These are phyloP conservation scores for Albatrellus ellisii DNA, from an alignment of 768 basidiomycete genomes.

Conservation along the genomic window DNA sequence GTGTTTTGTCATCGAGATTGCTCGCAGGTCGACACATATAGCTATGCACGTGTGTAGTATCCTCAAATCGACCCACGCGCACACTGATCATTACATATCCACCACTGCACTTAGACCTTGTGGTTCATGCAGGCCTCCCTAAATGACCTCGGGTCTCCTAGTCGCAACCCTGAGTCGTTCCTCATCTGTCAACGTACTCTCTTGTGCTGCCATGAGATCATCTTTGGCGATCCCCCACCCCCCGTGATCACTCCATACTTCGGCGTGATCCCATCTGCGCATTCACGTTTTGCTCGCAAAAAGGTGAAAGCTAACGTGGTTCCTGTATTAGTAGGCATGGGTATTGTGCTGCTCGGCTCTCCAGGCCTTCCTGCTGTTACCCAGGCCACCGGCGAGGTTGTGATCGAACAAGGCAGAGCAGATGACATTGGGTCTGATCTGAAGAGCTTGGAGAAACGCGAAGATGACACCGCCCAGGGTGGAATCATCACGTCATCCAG, in stretches of 20 bases:
- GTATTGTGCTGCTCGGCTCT: constrained; percentile 62
- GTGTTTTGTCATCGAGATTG: constrained; percentile 81
- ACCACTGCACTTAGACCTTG: constrained; percentile 51
- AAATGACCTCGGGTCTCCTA: constrained; percentile 52
- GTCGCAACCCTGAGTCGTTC: constrained; percentile 65
- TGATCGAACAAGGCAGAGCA: constrained; percentile 78
- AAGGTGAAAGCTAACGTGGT: constrained; percentile 63
- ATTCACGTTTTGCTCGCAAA: constrained; percentile 35
- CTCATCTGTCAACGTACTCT: constrained; percentile 84
- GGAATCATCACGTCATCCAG: constrained; percentile 12
- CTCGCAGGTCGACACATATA: constrained; percentile 86
- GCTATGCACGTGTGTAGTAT: constrained; percentile 88
- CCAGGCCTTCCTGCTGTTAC: constrained; percentile 69
- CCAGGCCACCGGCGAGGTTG: constrained; percentile 66
- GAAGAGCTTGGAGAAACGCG: constrained; percentile 34
- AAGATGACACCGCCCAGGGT: constrained; percentile 27
- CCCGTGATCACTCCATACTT: constrained; percentile 57
- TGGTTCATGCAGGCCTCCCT: constrained; percentile 99
- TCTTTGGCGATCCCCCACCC: constrained; percentile 77
- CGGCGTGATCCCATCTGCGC: constrained; percentile 34
- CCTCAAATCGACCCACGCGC: constrained; percentile 6
- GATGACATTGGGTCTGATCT: constrained; percentile 43
- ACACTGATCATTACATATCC: constrained; percentile 10
- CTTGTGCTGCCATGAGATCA: constrained; percentile 89
- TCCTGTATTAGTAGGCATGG: constrained; percentile 77